These are phyloP conservation scores for Hypericum androsaemum DNA, from an alignment of 345 rosid genomes.

Conservation along the genomic window DNA sequence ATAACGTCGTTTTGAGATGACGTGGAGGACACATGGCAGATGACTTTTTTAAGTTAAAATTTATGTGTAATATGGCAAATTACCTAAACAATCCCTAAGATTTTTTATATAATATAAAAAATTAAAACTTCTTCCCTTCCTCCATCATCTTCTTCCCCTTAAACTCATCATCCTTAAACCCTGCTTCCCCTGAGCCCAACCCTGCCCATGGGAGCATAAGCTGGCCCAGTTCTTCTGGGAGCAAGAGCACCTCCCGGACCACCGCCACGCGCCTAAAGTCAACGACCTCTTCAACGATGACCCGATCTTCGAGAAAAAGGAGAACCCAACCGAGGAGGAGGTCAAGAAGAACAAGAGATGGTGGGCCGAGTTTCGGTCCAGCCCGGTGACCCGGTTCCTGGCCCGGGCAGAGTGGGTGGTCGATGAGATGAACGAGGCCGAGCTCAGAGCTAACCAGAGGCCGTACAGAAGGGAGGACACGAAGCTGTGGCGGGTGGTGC, in stretches of 20 bases:
- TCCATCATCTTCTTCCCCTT: no score
- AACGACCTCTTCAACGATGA: conserved; percentile 54
- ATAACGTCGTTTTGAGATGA: no score
- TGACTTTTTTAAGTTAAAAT: no score
- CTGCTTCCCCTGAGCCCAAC: conserved; percentile 6
- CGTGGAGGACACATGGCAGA: no score
- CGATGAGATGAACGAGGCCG: conserved; percentile 47
- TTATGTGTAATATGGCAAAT: no score
- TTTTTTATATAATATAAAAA: no score
- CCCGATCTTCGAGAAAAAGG: conserved; percentile 49
- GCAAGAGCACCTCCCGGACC: conserved; percentile 61
- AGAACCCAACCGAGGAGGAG: conserved; percentile 60
- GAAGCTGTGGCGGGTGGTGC: conserved; percentile 62
- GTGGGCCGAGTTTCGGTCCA: conserved; percentile 55
- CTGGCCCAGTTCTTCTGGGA: conserved; percentile 69
- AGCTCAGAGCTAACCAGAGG: conserved; percentile 40
- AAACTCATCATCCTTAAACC: no score
- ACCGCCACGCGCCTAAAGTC: conserved; percentile 71
- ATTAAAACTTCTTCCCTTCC: no score
- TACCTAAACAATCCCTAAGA: no score
- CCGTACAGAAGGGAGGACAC: conserved; percentile 63
- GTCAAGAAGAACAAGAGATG: conserved; percentile 54
- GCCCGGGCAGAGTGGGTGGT: conserved; percentile 51
- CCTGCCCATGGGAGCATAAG: conserved; percentile 27
- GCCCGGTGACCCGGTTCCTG: conserved; percentile 63